Percentiles rank a stretch among this genome's conserved stretches.
These are phyloP conservation scores for Cyathus striatus DNA, from an alignment of 768 basidiomycete genomes.

Conservation along the genomic window DNA sequence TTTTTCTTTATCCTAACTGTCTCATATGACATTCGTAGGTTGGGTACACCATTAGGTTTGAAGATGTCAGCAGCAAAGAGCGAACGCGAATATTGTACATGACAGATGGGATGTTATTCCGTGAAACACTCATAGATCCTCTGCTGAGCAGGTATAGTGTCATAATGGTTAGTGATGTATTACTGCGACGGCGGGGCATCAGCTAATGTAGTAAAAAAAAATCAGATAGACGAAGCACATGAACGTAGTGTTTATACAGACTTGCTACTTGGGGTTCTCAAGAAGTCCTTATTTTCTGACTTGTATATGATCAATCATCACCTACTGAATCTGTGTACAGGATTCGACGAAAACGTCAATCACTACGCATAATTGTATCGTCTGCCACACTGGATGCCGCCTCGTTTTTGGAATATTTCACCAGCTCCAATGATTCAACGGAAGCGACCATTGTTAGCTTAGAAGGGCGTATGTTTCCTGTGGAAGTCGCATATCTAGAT, in stretches of 20 bases:
- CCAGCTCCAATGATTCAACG: slow-evolving; percentile 49
- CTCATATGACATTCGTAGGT: slow-evolving; percentile 48
- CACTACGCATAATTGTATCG: slow-evolving; percentile 87
- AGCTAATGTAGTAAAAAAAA: slow-evolving; percentile 2
- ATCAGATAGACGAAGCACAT: slow-evolving; percentile 94
- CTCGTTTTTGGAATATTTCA: slow-evolving; percentile 87
- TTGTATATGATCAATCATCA: slow-evolving; percentile 1
- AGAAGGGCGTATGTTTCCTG: slow-evolving; percentile 93
- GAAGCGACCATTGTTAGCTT: slow-evolving; percentile 84
- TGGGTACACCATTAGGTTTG: slow-evolving; percentile 96
- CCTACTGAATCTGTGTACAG: slow-evolving; percentile 37
- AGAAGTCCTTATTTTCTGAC: slow-evolving; percentile 58
- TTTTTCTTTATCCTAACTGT: not conserved
- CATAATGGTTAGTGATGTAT: slow-evolving; percentile 65
- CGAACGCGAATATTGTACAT: slow-evolving; percentile 89
- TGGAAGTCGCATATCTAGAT: slow-evolving; percentile 84
- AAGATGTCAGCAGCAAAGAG: slow-evolving; percentile 83
- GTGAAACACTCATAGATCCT: slow-evolving; percentile 90
- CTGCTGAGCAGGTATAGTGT: slow-evolving; percentile 89
- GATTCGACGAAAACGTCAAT: slow-evolving; percentile 87
- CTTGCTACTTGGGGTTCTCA: slow-evolving; percentile 82
- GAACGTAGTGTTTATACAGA: slow-evolving; percentile 97
- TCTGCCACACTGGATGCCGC: slow-evolving; percentile 95
- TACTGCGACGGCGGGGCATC: slow-evolving; percentile 2
- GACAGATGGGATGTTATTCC: slow-evolving; percentile 98